Evolutionary conservation across 371 early-diverging fungal genomes (phyloP).

Genomic region (Mucor velutinosus): DNA sequence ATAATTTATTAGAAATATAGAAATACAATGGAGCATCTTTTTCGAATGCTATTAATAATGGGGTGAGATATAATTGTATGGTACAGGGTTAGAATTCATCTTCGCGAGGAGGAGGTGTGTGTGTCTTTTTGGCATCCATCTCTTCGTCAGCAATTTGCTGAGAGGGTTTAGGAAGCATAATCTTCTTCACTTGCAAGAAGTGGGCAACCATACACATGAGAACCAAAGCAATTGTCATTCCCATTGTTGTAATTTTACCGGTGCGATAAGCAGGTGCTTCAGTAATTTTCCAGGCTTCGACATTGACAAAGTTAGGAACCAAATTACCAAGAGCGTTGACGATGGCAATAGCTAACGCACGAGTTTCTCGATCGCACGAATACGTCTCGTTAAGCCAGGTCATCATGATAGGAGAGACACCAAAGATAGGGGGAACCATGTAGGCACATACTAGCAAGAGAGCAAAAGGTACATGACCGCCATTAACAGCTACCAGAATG

Average conservation of each 20-base stretch:
- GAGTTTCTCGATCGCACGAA: constrained; percentile 30
- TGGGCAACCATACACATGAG: constrained; percentile 24
- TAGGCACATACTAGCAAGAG: constrained; percentile 39
- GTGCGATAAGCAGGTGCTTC: constrained; percentile 32
- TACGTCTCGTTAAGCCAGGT: constrained; percentile 48
- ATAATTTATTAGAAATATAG: background rate
- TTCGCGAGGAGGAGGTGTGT: background rate
- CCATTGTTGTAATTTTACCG: constrained; percentile 44
- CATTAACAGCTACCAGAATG: constrained; percentile 57
- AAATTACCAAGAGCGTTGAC: constrained; percentile 45
- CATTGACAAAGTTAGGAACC: constrained; percentile 43
- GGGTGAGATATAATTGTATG: background rate
- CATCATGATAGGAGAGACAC: constrained; percentile 42
- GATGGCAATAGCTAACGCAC: constrained; percentile 44
- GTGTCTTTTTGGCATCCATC: constrained; percentile 16
- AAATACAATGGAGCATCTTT: background rate
- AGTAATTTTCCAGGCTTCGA: constrained; percentile 29
- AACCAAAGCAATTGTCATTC: constrained; percentile 33
- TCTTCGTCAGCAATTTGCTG: constrained; percentile 37
- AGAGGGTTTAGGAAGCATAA: constrained; percentile 36
- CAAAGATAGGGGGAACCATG: constrained; percentile 36
- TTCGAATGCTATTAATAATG: background rate
- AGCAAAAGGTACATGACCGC: constrained; percentile 30
- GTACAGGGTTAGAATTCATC: constrained; percentile 19
- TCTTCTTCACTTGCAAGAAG: constrained; percentile 24